phyloP scores from a whole-genome alignment of 2,329 filamentous ascomycete species.

The Arthroderma sp. region DNA sequence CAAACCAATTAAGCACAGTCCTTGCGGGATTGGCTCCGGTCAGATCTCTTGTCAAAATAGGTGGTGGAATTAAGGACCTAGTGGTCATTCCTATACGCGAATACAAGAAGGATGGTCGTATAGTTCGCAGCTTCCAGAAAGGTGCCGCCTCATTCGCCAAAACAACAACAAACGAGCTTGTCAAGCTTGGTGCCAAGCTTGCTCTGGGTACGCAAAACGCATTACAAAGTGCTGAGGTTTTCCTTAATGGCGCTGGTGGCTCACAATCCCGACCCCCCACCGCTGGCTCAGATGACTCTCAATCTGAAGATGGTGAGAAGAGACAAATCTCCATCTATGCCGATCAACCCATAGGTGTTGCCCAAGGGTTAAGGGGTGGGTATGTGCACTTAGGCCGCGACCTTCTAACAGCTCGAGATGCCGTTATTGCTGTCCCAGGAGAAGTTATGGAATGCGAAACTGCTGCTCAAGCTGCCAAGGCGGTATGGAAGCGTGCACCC shows the following conservation, averaged over 20 bases:
- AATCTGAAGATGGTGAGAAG: slow-evolving; percentile 49
- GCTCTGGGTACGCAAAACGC: slow-evolving; percentile 92
- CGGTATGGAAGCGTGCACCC: slow-evolving; percentile 69
- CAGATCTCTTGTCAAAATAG: slow-evolving; percentile 82
- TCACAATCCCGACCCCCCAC: slow-evolving; percentile 21
- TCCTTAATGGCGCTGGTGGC: slow-evolving; percentile 39
- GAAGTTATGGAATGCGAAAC: slow-evolving; percentile 79
- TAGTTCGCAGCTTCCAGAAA: slow-evolving; percentile 84
- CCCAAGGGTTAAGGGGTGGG: slow-evolving; percentile 72
- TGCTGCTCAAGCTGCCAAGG: slow-evolving; percentile 65
- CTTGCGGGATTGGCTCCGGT: slow-evolving; percentile 80
- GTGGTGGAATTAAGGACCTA: slow-evolving; percentile 71
- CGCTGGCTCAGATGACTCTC: slow-evolving; percentile 44
- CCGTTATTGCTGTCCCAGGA: slow-evolving; percentile 84
- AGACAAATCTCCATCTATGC: slow-evolving; percentile 85
- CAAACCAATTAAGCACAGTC: slow-evolving; percentile 77
- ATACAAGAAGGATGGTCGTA: slow-evolving; percentile 84
- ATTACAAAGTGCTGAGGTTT: slow-evolving; percentile 72
- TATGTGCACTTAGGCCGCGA: slow-evolving; percentile 75
- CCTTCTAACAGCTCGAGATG: slow-evolving; percentile 72
- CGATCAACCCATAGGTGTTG: slow-evolving; percentile 78
- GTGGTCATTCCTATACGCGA: slow-evolving; percentile 82
- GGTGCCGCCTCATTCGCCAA: slow-evolving; percentile 81
- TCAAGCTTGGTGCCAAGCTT: slow-evolving; percentile 84
- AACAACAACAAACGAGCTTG: slow-evolving; percentile 86